A percentile compares a stretch with the other conserved stretches of the same genome.
Evolutionary conservation across 805 yeast species (phyloP).

Genomic region (Sugiyamaella mastotermitis): DNA sequence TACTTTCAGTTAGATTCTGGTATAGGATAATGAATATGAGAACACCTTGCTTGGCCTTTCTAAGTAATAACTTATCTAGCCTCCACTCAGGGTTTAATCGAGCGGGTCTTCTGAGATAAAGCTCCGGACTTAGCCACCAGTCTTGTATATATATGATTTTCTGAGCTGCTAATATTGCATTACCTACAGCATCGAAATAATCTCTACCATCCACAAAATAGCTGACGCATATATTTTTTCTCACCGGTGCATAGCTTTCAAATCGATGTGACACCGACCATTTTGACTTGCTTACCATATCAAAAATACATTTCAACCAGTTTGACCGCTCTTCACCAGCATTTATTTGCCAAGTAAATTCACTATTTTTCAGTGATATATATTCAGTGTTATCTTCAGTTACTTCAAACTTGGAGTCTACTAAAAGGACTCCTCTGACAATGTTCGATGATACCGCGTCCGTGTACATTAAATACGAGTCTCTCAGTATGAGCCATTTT

Average conservation of each 20-base stretch:
- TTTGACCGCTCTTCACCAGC: no score
- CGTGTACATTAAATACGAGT: no score
- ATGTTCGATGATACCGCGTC: no score
- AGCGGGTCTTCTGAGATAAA: conserved; percentile 88
- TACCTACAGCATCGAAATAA: conserved; percentile 91
- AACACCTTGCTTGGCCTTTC: conserved; percentile 92
- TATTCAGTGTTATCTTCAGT: no score
- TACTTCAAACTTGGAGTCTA: no score
- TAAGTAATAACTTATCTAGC: conserved; percentile 75
- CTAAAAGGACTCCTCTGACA: no score
- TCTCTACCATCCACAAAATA: conserved; percentile 97
- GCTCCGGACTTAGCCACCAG: conserved; percentile 97
- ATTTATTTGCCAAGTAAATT: no score
- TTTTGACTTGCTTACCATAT: conserved; percentile 58
- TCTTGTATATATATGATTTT: conserved; percentile 93
- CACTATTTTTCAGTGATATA: no score
- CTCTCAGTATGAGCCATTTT: no score
- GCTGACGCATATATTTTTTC: conserved; percentile 81
- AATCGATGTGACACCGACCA: conserved; percentile 79
- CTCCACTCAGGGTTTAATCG: conserved; percentile 93
- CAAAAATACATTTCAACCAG: conserved; percentile 70
- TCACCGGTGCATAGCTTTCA: conserved; percentile 85
- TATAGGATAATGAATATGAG: conserved; percentile 87
- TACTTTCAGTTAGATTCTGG: conserved; percentile 87
- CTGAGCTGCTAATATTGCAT: conserved; percentile 86